Percentiles rank a stretch among this genome's conserved stretches.
These are phyloP conservation scores for Orychophragmus violaceus DNA, from an alignment of 345 rosid genomes.

Conservation along the genomic window DNA sequence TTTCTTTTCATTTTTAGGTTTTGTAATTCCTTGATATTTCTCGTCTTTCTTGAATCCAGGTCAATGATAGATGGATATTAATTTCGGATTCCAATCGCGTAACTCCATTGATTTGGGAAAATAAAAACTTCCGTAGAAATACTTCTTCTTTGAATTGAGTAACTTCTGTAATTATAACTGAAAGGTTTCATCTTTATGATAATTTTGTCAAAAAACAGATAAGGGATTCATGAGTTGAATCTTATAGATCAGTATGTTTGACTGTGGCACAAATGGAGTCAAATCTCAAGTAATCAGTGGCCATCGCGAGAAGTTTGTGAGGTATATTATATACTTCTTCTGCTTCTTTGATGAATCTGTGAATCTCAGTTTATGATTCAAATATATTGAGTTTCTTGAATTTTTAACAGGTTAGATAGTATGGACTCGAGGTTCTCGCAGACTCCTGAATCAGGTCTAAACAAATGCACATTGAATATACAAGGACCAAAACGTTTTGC, in stretches of 20 bases:
- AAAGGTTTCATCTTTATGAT: background rate
- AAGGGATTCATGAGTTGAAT: slow-evolving; percentile 34
- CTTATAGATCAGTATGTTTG: slow-evolving; percentile 51
- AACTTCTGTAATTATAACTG: background rate
- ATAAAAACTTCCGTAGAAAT: accelerated
- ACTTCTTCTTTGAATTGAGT: background rate
- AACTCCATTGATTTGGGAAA: slow-evolving; percentile 1
- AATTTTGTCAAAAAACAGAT: slow-evolving; percentile 29
- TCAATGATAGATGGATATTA: background rate
- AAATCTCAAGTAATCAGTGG: slow-evolving; percentile 63
- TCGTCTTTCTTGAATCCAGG: background rate
- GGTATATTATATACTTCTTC: slow-evolving; percentile 36
- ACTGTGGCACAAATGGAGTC: slow-evolving; percentile 40
- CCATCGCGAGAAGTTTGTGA: slow-evolving; percentile 79
- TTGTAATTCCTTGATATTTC: background rate
- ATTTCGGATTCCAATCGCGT: background rate
- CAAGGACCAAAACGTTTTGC: slow-evolving; percentile 54
- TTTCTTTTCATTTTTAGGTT: background rate
- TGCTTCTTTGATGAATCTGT: background rate
- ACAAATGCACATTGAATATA: slow-evolving; percentile 59
- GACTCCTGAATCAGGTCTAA: slow-evolving; percentile 54
- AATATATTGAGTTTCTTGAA: background rate
- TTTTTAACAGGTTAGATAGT: slow-evolving; percentile 64
- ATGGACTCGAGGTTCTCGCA: slow-evolving; percentile 80
- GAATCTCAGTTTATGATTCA: no score